phyloP scores from a whole-genome alignment of 176 grass and related monocot species.

The Eremochloa ophiuroides region DNA sequence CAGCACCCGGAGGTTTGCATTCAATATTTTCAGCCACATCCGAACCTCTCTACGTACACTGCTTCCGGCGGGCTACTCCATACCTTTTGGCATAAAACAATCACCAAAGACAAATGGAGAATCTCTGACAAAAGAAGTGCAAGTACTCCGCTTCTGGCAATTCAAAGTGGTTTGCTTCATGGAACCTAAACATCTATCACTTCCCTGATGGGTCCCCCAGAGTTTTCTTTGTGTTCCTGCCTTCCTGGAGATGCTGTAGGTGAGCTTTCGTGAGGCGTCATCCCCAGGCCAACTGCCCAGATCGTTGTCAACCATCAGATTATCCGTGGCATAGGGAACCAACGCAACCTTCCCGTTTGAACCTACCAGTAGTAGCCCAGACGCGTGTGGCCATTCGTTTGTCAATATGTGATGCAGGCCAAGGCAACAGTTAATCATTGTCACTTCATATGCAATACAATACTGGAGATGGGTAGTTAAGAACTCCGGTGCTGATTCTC shows the following conservation, averaged over 20 bases:
- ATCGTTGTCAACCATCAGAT: slow-evolving; percentile 1
- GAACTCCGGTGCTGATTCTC: not conserved
- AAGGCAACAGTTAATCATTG: not conserved
- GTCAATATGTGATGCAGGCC: not conserved
- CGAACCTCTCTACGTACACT: not conserved
- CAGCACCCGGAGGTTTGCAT: not conserved
- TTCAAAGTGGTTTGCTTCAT: slow-evolving; percentile 34
- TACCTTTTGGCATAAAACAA: not conserved
- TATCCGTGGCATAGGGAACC: not conserved
- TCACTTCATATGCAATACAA: not conserved
- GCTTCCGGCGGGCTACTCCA: not conserved
- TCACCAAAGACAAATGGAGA: not conserved
- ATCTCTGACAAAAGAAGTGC: not conserved
- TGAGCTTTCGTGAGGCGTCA: slow-evolving; percentile 37
- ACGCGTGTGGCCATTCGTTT: not conserved
- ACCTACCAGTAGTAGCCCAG: not conserved
- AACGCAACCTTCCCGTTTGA: not conserved
- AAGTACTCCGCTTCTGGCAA: not conserved
- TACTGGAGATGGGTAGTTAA: not conserved
- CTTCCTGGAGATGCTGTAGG: slow-evolving; percentile 4
- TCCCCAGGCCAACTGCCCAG: slow-evolving; percentile 16
- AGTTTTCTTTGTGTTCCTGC: not conserved
- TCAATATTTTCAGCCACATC: not conserved
- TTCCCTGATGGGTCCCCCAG: slow-evolving; percentile 1
- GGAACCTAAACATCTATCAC: slow-evolving; percentile 21